A percentile compares a stretch with the other conserved stretches of the same genome.
phyloP scores from a whole-genome alignment of 2,329 filamentous ascomycete genomes.

The Fusarium robinianum region DNA sequence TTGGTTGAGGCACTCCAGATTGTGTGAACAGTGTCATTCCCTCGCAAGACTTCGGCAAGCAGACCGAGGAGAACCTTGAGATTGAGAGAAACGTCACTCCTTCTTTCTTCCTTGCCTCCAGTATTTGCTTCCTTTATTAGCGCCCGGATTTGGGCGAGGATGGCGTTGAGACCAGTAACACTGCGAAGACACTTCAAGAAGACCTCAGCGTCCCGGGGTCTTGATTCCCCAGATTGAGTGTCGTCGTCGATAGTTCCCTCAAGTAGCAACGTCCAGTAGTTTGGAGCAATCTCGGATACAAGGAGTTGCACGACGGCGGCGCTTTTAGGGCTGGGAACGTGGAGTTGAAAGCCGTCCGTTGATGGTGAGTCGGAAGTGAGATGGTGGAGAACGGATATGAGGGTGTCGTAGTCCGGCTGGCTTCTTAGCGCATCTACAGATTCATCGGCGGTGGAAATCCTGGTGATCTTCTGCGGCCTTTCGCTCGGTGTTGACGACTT shows the following conservation, averaged over 20 bases:
- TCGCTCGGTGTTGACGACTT: slow-evolving; percentile 27
- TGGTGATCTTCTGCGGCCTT: slow-evolving; percentile 4
- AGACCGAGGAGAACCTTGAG: slow-evolving; percentile 51
- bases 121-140: slow-evolving; percentile 58
- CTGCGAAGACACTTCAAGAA: slow-evolving; percentile 71
- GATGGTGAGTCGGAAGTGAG: slow-evolving; percentile 44
- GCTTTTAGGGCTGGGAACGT: slow-evolving; percentile 64
- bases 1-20: slow-evolving; percentile 46
- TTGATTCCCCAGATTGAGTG: slow-evolving; percentile 8
- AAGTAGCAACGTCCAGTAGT: slow-evolving; percentile 75
- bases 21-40: slow-evolving; percentile 41
- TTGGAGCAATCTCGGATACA: slow-evolving; percentile 74
- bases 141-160: slow-evolving; percentile 69
- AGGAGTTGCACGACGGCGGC: slow-evolving; percentile 77
- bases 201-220: slow-evolving; percentile 47
- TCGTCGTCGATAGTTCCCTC: slow-evolving; percentile 44
- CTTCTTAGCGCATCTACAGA: slow-evolving; percentile 63
- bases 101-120: slow-evolving; percentile 43
- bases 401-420: slow-evolving; percentile 64
- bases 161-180: slow-evolving; percentile 76
- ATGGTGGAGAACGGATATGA: slow-evolving; percentile 58
- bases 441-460: slow-evolving; percentile 49
- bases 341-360: slow-evolving; percentile 33
- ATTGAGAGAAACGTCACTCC: slow-evolving; percentile 50
- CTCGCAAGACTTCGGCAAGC: slow-evolving; percentile 47